Evolutionary conservation across 176 grass and related monocot genomes (phyloP).

Genomic region (Musa acuminata): DNA sequence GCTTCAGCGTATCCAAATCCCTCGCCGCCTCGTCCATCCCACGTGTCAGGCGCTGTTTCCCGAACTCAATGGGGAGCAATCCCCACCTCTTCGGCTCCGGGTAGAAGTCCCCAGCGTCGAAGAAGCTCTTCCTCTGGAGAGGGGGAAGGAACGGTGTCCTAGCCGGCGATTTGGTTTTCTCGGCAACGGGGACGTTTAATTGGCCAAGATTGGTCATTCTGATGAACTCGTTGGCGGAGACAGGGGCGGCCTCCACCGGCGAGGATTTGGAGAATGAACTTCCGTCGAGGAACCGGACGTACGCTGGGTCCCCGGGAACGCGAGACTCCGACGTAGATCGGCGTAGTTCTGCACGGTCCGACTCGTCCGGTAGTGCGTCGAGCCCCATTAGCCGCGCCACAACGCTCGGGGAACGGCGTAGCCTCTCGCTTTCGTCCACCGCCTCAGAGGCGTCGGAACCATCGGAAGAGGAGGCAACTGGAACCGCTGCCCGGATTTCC

Average conservation of each 20-base stretch:
- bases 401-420: slow-evolving; percentile 29
- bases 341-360: slow-evolving; percentile 13
- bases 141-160: background rate
- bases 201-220: background rate
- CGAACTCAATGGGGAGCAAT: slow-evolving; percentile 27
- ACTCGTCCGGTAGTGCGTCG: slow-evolving; percentile 25
- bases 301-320: slow-evolving; percentile 13
- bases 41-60: slow-evolving; percentile 21
- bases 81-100: slow-evolving; percentile 28
- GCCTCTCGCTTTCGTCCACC: slow-evolving; percentile 4
- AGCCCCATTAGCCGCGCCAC: slow-evolving; percentile 42
- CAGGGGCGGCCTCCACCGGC: background rate
- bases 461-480: background rate
- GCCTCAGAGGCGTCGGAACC: background rate
- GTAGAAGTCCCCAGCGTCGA: slow-evolving; percentile 25
- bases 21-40: slow-evolving; percentile 31
- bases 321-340: slow-evolving; percentile 32
- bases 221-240: slow-evolving; percentile 1
- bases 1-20: slow-evolving; percentile 86
- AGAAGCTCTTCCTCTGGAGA: slow-evolving; percentile 27
- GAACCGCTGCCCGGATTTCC: background rate
- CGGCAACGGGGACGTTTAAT: background rate
- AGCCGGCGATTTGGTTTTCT: background rate
- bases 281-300: slow-evolving; percentile 29
- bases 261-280: slow-evolving; percentile 18